Percentiles rank a stretch among this genome's conserved stretches.
Conservation (phyloP, 306 rosid genomes). For the Dryas octopetala region DNA sequence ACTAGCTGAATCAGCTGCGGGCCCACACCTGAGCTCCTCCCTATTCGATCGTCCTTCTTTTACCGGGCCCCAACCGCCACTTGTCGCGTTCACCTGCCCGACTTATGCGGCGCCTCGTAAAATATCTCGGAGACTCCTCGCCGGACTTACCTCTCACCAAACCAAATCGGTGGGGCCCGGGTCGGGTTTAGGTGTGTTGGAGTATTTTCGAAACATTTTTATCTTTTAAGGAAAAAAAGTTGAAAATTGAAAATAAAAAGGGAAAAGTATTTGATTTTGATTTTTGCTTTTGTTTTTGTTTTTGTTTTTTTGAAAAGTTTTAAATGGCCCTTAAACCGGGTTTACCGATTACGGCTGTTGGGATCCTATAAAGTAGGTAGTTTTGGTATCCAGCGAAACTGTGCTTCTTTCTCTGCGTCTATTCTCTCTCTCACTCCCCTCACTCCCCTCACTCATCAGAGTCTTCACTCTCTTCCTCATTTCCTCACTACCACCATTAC, state of each 20-base stretch:
- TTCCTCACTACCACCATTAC: neutral
- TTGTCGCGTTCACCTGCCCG: conserved; percentile 25
- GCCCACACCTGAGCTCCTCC: conserved; percentile 23
- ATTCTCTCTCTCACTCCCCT: neutral
- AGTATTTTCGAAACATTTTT: too few species aligned
- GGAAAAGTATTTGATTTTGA: neutral
- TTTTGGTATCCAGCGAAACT: conserved; percentile 14
- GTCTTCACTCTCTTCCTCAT: neutral
- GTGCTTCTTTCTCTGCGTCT: conserved; percentile 23
- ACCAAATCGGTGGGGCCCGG: too few species aligned
- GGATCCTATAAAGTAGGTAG: conserved; percentile 64
- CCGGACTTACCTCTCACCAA: neutral
- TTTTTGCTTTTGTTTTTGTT: neutral
- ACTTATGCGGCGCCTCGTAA: conserved; percentile 34
- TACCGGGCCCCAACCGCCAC: conserved; percentile 9
- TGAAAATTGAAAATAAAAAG: neutral
- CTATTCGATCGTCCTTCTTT: conserved; percentile 9
- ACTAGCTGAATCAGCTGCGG: conserved; percentile 30
- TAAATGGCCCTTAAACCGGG: conserved; percentile 26
- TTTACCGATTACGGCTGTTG: conserved; percentile 41
- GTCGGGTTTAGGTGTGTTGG: too few species aligned
- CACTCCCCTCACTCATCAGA: neutral
- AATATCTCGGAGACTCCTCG: conserved; percentile 18
- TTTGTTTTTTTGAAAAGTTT: neutral
- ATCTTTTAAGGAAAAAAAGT: too few species aligned